Percentiles rank a stretch among this genome's conserved stretches.
Conservation (phyloP, 495 filamentous ascomycete genomes). For the Thermochaetoides thermophila region DNA sequence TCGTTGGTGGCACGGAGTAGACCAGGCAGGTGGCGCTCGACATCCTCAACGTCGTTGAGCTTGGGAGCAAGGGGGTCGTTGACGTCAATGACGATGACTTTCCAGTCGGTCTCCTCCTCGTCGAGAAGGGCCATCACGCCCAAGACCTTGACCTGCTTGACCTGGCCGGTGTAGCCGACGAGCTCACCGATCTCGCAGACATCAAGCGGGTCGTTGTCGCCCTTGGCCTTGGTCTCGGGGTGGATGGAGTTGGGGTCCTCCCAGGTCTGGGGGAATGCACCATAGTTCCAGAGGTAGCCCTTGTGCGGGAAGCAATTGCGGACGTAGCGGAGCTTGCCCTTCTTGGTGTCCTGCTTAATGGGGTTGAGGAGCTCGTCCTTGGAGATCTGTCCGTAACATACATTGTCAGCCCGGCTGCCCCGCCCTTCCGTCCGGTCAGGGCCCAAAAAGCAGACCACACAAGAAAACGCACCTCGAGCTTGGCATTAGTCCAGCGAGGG, state of each 20-base stretch:
- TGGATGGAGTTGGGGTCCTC: slow-evolving; percentile 92
- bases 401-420: background rate
- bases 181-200: slow-evolving; percentile 99
- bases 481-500: slow-evolving; percentile 97
- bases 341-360: slow-evolving; percentile 87
- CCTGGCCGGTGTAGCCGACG: slow-evolving; percentile 83
- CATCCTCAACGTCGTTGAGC: slow-evolving; percentile 98
- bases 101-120: slow-evolving; percentile 99
- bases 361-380: slow-evolving; percentile 95
- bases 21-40: slow-evolving; percentile 95
- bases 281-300: slow-evolving; percentile 99
- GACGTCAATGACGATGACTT: slow-evolving; percentile 97
- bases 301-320: slow-evolving; percentile 99
- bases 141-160: slow-evolving; percentile 99
- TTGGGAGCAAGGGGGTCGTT: slow-evolving; percentile 93
- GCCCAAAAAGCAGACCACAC: background rate
- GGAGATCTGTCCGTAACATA: slow-evolving; percentile 49
- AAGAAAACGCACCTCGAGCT: slow-evolving; percentile 66
- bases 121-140: slow-evolving; percentile 99
- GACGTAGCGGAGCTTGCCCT: slow-evolving; percentile 89
- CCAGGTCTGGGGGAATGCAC: slow-evolving; percentile 99
- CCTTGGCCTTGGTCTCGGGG: slow-evolving; percentile 99
- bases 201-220: slow-evolving; percentile 97
- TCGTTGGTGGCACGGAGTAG: slow-evolving; percentile 96
- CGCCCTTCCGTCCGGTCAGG: too few species aligned